These are phyloP conservation scores for Metroxylon sagu DNA, from an alignment of 176 grass and related monocot genomes.

Conservation along the genomic window DNA sequence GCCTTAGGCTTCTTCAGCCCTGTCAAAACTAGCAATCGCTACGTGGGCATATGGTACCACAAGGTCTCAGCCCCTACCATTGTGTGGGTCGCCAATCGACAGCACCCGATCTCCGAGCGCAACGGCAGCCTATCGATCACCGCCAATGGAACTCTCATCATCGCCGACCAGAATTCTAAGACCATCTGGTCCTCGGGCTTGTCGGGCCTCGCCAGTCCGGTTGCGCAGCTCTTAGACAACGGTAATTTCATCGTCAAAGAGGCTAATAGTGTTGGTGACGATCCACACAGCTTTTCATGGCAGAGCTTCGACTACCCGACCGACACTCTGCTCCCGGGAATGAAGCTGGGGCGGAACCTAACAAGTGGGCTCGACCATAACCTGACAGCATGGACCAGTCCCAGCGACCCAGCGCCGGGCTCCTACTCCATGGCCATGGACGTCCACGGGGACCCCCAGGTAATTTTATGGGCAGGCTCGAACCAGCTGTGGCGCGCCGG, in stretches of 20 bases:
- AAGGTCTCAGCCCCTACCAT: background rate
- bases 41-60: constrained; percentile 9
- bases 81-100: constrained; percentile 7
- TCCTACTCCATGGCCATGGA: background rate
- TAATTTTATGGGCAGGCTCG: background rate
- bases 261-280: no score
- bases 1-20: background rate
- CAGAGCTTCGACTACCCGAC: constrained; percentile 5
- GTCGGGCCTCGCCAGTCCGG: background rate
- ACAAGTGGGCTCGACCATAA: background rate
- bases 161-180: constrained; percentile 1
- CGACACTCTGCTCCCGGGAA: constrained; percentile 1
- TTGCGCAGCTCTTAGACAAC: background rate
- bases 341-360: constrained; percentile 1
- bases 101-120: background rate
- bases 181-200: background rate
- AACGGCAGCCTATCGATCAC: constrained; percentile 2
- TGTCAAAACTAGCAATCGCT: background rate
- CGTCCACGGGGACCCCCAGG: background rate
- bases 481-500: background rate
- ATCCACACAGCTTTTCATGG: background rate
- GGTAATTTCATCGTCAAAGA: constrained; percentile 10
- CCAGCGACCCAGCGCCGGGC: background rate
- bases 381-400: background rate
- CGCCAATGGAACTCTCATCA: background rate